Conservation (phyloP, 2,329 filamentous ascomycete genomes). For the Curvularia lunata region DNA sequence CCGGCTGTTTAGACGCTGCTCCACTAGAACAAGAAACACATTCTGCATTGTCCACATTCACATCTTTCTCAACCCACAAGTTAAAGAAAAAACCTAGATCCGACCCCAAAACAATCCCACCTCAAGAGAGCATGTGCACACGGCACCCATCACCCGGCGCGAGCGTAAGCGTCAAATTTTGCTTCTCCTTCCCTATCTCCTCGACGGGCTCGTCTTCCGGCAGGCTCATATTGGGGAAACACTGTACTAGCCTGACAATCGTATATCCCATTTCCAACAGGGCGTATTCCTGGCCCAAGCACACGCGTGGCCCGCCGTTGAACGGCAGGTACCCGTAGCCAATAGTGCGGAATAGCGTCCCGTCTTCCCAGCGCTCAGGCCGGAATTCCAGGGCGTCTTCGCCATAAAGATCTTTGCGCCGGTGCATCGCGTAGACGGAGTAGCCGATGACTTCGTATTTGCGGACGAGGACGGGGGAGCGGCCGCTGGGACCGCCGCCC, state of each 20-base stretch:
- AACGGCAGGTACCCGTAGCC: conserved; percentile 42
- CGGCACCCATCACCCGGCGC: not conserved
- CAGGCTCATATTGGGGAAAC: not conserved
- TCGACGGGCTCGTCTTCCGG: conserved; percentile 2
- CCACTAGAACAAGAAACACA: not conserved
- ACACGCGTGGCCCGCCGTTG: conserved; percentile 38
- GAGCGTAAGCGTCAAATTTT: not conserved
- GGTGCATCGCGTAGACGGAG: conserved; percentile 40
- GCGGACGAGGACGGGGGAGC: conserved; percentile 37
- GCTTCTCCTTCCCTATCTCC: not conserved
- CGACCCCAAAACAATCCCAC: not conserved
- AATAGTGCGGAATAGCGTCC: conserved; percentile 8
- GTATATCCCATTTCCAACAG: not conserved
- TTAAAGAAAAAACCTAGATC: not conserved
- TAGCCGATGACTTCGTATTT: conserved; percentile 37
- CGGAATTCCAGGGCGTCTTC: conserved; percentile 43
- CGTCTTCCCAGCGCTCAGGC: conserved; percentile 46
- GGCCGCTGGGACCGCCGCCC: conserved; percentile 42
- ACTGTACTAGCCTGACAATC: not conserved
- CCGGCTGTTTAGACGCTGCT: not conserved
- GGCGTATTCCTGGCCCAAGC: conserved; percentile 25
- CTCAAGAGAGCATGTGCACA: conserved; percentile 1
- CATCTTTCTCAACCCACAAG: no score
- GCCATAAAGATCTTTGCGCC: conserved; percentile 45
- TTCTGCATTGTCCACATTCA: not conserved